A percentile compares a stretch with the other conserved stretches of the same genome.
Conservation (phyloP, 345 rosid genomes). For the Arabidopsis arenosa region DNA sequence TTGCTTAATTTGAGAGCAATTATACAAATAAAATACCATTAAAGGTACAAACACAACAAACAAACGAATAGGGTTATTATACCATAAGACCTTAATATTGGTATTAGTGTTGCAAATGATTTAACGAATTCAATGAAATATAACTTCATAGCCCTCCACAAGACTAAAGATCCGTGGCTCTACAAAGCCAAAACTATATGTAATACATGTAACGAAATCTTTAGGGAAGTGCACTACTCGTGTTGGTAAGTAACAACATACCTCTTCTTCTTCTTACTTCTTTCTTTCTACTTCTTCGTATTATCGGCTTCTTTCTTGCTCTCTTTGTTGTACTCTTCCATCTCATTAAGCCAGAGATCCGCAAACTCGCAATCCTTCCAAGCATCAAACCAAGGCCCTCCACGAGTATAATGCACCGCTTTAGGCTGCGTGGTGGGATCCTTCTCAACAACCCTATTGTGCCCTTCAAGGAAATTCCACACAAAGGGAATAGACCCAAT, state of each 20-base stretch:
- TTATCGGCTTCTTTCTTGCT: slow-evolving; percentile 24
- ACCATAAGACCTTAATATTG: slow-evolving; percentile 14
- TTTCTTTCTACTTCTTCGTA: slow-evolving; percentile 31
- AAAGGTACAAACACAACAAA: slow-evolving; percentile 17
- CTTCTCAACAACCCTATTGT: slow-evolving; percentile 69
- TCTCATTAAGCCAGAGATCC: slow-evolving; percentile 82
- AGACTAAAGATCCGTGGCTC: slow-evolving; percentile 25
- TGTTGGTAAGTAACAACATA: slow-evolving; percentile 12
- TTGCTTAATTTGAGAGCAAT: slow-evolving; percentile 1
- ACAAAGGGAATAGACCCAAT: slow-evolving; percentile 85
- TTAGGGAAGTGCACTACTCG: neutral
- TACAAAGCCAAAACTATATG: slow-evolving; percentile 28
- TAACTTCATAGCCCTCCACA: slow-evolving; percentile 16
- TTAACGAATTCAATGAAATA: slow-evolving; percentile 12
- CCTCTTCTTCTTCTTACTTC: slow-evolving; percentile 2
- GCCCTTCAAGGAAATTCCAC: slow-evolving; percentile 98
- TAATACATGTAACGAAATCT: neutral
- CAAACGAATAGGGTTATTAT: slow-evolving; percentile 30
- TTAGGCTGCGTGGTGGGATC: slow-evolving; percentile 71
- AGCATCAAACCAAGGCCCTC: slow-evolving; percentile 98
- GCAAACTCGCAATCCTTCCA: slow-evolving; percentile 96
- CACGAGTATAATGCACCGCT: slow-evolving; percentile 91
- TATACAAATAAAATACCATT: slow-evolving; percentile 20
- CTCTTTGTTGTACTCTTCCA: slow-evolving; percentile 60
- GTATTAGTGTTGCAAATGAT: slow-evolving; percentile 11